Conservation (phyloP, 2,329 filamentous ascomycete species). For the Lachnellula hyalina region DNA sequence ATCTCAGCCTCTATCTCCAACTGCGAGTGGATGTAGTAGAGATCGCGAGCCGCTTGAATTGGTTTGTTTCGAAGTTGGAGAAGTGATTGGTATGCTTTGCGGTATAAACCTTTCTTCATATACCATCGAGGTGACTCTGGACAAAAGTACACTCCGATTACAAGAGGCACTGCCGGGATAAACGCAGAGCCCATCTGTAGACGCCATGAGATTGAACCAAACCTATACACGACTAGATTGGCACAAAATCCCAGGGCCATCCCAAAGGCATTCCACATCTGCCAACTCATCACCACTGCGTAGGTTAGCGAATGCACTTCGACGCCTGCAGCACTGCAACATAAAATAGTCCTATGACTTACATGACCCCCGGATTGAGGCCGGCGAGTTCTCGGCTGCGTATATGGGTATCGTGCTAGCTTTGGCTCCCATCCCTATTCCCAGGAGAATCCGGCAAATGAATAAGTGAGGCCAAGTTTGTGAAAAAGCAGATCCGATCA, state of each 20-base stretch:
- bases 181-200: slow-evolving; percentile 60
- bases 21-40: slow-evolving; percentile 61
- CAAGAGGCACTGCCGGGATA: slow-evolving; percentile 54
- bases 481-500: slow-evolving; percentile 26
- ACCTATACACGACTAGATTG: slow-evolving; percentile 57
- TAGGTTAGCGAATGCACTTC: not conserved
- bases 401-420: slow-evolving; percentile 67
- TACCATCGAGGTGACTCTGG: slow-evolving; percentile 60
- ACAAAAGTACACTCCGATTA: slow-evolving; percentile 60
- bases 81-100: slow-evolving; percentile 54
- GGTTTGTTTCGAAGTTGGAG: slow-evolving; percentile 46
- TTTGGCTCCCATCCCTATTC: slow-evolving; percentile 73
- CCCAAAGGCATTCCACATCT: slow-evolving; percentile 62
- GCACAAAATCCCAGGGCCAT: slow-evolving; percentile 58
- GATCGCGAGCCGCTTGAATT: slow-evolving; percentile 54
- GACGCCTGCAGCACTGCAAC: not conserved
- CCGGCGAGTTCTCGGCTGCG: slow-evolving; percentile 49
- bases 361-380: slow-evolving; percentile 44
- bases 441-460: slow-evolving; percentile 62
- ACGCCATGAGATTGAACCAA: slow-evolving; percentile 55
- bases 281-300: slow-evolving; percentile 70
- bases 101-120: slow-evolving; percentile 60
- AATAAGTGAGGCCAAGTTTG: slow-evolving; percentile 69
- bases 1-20: slow-evolving; percentile 48
- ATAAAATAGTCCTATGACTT: not conserved